Percentiles rank a stretch among this genome's conserved stretches.
Evolutionary conservation across 108 stramenopile genomes (phyloP).

Genomic region (Skeletonema costatum): DNA sequence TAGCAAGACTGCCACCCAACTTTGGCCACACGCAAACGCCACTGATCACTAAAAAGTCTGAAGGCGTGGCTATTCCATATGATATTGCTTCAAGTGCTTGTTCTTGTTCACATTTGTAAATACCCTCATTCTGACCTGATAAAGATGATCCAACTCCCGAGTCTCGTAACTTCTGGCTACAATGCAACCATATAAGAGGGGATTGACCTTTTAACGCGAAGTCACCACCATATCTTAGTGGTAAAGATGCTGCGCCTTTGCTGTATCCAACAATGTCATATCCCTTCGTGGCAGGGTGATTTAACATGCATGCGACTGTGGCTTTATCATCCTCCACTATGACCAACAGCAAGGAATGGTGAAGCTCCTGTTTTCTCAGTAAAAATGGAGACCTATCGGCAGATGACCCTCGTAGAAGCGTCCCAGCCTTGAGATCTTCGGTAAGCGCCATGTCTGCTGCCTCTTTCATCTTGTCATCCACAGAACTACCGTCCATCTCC

Average conservation of each 20-base stretch:
- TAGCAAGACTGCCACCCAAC: constrained; percentile 41
- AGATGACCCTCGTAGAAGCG: constrained; percentile 63
- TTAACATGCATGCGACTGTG: constrained; percentile 70
- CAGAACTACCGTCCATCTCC: constrained; percentile 7
- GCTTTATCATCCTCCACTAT: constrained; percentile 62
- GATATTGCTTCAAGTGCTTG: constrained; percentile 63
- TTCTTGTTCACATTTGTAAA: constrained; percentile 72
- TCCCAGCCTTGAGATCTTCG: constrained; percentile 33
- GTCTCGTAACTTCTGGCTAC: constrained; percentile 48
- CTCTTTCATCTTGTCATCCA: constrained; percentile 36
- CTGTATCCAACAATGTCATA: constrained; percentile 45
- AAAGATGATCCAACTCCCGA: constrained; percentile 57
- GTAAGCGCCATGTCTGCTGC: constrained; percentile 10
- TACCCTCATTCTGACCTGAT: constrained; percentile 40
- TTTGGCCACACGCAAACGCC: constrained; percentile 72
- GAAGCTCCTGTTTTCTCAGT: constrained; percentile 78
- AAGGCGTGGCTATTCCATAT: constrained; percentile 52
- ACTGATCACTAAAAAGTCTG: constrained; percentile 75
- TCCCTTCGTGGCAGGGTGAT: constrained; percentile 71
- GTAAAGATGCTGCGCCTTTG: constrained; percentile 20
- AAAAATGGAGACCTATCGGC: constrained; percentile 67
- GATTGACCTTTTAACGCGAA: constrained; percentile 70
- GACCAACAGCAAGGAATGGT: constrained; percentile 73
- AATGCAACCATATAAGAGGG: constrained; percentile 76
- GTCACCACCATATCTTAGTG: constrained; percentile 78